phyloP scores from a whole-genome alignment of 495 filamentous ascomycete genomes.

The Platismatia glauca region DNA sequence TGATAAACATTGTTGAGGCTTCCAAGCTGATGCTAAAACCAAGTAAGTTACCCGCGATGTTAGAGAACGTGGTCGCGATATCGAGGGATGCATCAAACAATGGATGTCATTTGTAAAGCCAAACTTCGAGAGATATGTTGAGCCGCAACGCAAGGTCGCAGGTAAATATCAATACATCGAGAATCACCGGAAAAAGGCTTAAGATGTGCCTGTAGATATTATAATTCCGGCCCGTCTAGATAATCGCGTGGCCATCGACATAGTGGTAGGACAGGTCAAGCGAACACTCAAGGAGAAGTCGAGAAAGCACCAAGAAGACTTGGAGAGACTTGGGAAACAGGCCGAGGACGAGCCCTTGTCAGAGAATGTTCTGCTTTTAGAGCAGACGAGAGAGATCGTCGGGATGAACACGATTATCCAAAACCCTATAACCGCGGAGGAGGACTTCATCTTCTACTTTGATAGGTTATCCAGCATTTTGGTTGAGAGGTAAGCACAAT shows the following conservation, averaged over 20 bases:
- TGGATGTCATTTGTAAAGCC: constrained; percentile 96
- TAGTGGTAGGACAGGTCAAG: constrained; percentile 86
- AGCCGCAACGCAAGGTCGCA: constrained; percentile 79
- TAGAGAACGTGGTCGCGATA: constrained; percentile 69
- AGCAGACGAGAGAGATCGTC: constrained; percentile 64
- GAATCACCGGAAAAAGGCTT: neutral
- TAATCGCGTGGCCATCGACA: constrained; percentile 88
- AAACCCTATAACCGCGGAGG: constrained; percentile 64
- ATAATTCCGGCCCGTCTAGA: constrained; percentile 92
- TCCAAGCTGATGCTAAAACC: constrained; percentile 19
- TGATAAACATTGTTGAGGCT: constrained; percentile 10
- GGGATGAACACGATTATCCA: constrained; percentile 90
- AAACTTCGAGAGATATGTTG: constrained; percentile 81
- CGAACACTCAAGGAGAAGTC: constrained; percentile 80
- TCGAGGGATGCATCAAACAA: constrained; percentile 94
- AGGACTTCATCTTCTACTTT: constrained; percentile 96
- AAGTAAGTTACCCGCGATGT: constrained; percentile 75
- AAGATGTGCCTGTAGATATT: constrained; percentile 50
- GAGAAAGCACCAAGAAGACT: constrained; percentile 63
- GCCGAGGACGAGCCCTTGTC: constrained; percentile 64
- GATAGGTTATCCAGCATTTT: constrained; percentile 77
- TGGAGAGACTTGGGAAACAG: constrained; percentile 60
- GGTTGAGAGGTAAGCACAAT: constrained; percentile 59
- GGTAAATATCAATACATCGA: constrained; percentile 31
- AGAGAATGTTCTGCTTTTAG: constrained; percentile 58